phyloP scores from a whole-genome alignment of 495 filamentous ascomycete genomes.

The Penicillium desertorum region DNA sequence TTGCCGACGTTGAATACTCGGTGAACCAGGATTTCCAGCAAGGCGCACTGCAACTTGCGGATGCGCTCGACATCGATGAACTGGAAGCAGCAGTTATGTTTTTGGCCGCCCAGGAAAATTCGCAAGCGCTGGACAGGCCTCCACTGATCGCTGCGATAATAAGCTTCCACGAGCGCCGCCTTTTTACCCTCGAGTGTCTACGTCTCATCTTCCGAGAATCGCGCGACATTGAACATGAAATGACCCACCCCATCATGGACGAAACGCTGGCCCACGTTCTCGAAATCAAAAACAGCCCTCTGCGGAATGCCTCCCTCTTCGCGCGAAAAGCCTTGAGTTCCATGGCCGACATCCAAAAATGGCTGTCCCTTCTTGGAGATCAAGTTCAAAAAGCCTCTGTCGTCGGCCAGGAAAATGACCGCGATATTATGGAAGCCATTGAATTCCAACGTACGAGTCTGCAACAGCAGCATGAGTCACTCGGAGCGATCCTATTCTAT shows the following conservation, averaged over 20 bases:
- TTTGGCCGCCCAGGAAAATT: conserved; percentile 63
- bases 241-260: conserved; percentile 41
- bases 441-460: conserved; percentile 72
- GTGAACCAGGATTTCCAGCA: conserved; percentile 87
- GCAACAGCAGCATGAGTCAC: conserved; percentile 79
- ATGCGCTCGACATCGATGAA: conserved; percentile 88
- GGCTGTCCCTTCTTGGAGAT: conserved; percentile 69
- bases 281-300: conserved; percentile 42
- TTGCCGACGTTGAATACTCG: conserved; percentile 71
- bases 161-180: conserved; percentile 77
- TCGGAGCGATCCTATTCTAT: conserved; percentile 73
- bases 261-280: conserved; percentile 45
- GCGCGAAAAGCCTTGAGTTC: conserved; percentile 65
- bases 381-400: conserved; percentile 68
- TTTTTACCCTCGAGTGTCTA: conserved; percentile 77
- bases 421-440: conserved; percentile 65
- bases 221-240: conserved; percentile 55
- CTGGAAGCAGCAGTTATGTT: conserved; percentile 73
- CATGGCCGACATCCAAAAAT: conserved; percentile 71
- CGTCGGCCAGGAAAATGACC: conserved; percentile 58
- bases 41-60: conserved; percentile 72
- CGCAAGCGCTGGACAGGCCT: conserved; percentile 63
- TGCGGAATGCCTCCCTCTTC: conserved; percentile 53
- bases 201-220: conserved; percentile 69
- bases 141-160: conserved; percentile 72